Conservation (phyloP, 768 basidiomycete species). For the Suillus placidus region DNA sequence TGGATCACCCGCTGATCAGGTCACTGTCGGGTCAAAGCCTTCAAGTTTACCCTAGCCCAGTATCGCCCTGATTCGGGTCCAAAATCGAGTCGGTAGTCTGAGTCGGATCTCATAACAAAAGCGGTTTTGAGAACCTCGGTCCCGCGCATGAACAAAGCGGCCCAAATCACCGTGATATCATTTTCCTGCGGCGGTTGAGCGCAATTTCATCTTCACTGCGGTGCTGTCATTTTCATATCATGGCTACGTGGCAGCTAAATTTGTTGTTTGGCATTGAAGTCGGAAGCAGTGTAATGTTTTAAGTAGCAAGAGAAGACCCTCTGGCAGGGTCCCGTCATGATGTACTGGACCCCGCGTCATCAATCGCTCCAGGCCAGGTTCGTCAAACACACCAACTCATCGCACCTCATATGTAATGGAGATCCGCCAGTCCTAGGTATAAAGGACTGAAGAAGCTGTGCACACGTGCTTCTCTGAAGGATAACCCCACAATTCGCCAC, state of each 20-base stretch:
- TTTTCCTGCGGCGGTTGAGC: neutral
- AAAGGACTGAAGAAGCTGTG: slow-evolving; percentile 13
- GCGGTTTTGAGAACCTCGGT: neutral
- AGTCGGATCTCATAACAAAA: neutral
- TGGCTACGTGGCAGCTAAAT: neutral
- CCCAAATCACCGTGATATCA: neutral
- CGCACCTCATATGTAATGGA: neutral
- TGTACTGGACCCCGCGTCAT: neutral
- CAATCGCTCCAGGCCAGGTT: neutral
- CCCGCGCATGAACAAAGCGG: neutral
- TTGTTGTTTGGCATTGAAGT: neutral
- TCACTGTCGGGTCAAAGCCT: neutral
- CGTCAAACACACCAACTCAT: neutral
- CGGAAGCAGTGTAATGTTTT: no score
- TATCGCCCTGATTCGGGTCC: neutral
- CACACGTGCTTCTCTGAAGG: slow-evolving; percentile 5
- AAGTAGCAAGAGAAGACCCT: neutral
- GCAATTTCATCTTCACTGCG: neutral
- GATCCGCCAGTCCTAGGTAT: slow-evolving; percentile 15
- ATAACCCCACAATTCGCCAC: slow-evolving; percentile 2
- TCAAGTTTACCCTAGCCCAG: neutral
- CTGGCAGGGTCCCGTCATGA: neutral
- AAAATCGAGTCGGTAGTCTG: neutral
- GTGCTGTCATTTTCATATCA: neutral
- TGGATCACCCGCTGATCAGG: neutral